Evolutionary conservation across 2,329 filamentous ascomycete genomes (phyloP), one percentile per base, ranked within the genome.

Genomic region (Cladosporium sp.): DNA sequence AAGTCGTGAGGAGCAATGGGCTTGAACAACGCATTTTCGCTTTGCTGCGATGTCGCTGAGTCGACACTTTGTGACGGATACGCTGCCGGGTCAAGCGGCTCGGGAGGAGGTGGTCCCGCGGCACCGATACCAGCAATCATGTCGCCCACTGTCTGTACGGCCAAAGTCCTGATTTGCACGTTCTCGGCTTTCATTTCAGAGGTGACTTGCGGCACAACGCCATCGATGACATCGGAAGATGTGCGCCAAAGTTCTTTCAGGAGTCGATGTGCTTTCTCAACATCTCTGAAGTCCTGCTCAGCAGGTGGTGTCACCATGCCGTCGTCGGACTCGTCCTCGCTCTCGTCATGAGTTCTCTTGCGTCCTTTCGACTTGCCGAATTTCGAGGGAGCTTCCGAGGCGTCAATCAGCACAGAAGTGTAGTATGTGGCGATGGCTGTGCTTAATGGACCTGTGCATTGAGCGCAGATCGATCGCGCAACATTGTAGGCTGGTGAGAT

Each of bases 401-500:
- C 91, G 75, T 97, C 93, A 68, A 98, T 88, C 66, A 99, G 96
- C 61, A 98, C 93, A 65, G 96, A 93, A 78, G 93, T 96, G 77
- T 99, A 99, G 78, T 98, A 99, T 74, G 96, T 93, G 71, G 92
- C 94, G 65, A 98, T 90, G 71, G 96, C 92, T 68, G 93, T 90
- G 1, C 92, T 90, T 94, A 99, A 97, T 79, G 96, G 96, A 72
- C 97, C 94, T 0, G 92, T 88, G 71, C 90, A 96, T 21, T 87
- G 87, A 73, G 93, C 95, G 81, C 95, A 99, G 54, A 99, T 89
- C 2, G 91, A 92, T 79, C 96, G 96, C 26, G 95, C 94, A 91
- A 98, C 96, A 75, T 95, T 90, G 80, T 99, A 99, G 1, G 95
- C 93, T 18, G 93, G 88, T 1, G 95, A 94, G 65, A 96, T 90